phyloP scores from a whole-genome alignment of 192 early-diverging fungal genomes.

The Coemansia sp. region DNA sequence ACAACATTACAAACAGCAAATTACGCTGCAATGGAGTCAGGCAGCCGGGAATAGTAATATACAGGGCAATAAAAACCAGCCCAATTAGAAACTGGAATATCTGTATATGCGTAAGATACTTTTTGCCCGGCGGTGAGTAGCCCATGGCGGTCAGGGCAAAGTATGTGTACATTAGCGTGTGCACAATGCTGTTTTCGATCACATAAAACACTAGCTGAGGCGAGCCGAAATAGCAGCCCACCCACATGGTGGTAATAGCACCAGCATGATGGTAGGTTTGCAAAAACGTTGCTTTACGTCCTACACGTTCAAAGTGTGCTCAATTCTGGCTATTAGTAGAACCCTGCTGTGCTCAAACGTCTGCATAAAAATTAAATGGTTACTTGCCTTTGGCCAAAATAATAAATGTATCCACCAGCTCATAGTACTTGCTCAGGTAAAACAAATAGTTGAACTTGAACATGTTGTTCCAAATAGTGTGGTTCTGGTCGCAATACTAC shows the following conservation, averaged over 20 bases:
- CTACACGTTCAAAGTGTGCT: conserved; percentile 36
- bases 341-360: too few relatives aligned
- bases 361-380: background rate
- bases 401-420: conserved; percentile 85
- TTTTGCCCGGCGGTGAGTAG: conserved; percentile 74
- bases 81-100: conserved; percentile 85
- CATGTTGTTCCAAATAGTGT: conserved; percentile 1
- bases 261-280: conserved; percentile 90
- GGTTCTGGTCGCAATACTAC: conserved; percentile 61
- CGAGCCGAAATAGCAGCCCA: conserved; percentile 75
- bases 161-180: conserved; percentile 86
- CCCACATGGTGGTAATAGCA: conserved; percentile 88
- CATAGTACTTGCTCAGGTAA: conserved; percentile 88
- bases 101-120: conserved; percentile 80
- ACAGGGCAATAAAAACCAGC: conserved; percentile 62
- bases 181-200: conserved; percentile 76
- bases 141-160: conserved; percentile 76
- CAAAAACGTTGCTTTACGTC: conserved; percentile 69
- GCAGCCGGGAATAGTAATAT: conserved; percentile 66
- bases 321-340: too few relatives aligned
- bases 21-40: conserved; percentile 59
- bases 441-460: conserved; percentile 73
- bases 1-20: conserved; percentile 66
- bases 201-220: conserved; percentile 84
- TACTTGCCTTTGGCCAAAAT: conserved; percentile 68